These are phyloP conservation scores for Auriscalpium microsporum DNA, from an alignment of 768 basidiomycete species.

Conservation along the genomic window DNA sequence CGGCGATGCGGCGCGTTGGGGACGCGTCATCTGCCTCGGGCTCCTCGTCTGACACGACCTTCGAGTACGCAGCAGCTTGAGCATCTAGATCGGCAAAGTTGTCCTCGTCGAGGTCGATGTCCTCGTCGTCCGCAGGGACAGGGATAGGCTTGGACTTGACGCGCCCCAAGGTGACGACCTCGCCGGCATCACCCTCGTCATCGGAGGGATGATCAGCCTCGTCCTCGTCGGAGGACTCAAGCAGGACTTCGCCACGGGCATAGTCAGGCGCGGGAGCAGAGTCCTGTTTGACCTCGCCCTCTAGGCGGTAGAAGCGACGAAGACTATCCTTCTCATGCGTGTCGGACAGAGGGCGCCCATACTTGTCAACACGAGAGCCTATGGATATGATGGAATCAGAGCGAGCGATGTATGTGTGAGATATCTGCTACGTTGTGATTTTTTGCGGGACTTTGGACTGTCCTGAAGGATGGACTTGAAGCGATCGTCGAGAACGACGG, in stretches of 20 bases:
- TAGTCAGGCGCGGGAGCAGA: conserved; percentile 50
- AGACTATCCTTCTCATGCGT: conserved; percentile 69
- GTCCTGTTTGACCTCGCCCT: conserved; percentile 32
- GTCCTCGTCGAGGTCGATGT: conserved; percentile 77
- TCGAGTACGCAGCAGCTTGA: conserved; percentile 55
- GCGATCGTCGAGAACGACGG: conserved; percentile 85
- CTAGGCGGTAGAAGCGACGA: conserved; percentile 73
- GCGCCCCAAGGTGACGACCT: conserved; percentile 42
- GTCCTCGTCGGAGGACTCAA: conserved; percentile 84
- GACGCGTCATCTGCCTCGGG: conserved; percentile 34
- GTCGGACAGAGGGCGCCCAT: conserved; percentile 66
- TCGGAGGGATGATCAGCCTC: conserved; percentile 30
- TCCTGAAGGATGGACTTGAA: conserved; percentile 74
- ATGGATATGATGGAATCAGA: background rate
- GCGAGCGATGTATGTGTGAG: conserved; percentile 1
- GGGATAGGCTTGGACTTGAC: conserved; percentile 35
- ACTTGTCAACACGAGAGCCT: conserved; percentile 76
- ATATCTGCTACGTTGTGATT: conserved; percentile 22
- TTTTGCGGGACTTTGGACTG: conserved; percentile 27
- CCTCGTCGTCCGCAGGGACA: conserved; percentile 33
- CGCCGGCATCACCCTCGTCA: conserved; percentile 39
- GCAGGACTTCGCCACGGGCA: conserved; percentile 80
- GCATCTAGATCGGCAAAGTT: conserved; percentile 64
- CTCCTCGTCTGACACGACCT: conserved; percentile 31
- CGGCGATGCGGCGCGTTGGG: conserved; percentile 66